Evolutionary conservation across 768 basidiomycete genomes (phyloP).

Genomic region (Collybia nuda): DNA sequence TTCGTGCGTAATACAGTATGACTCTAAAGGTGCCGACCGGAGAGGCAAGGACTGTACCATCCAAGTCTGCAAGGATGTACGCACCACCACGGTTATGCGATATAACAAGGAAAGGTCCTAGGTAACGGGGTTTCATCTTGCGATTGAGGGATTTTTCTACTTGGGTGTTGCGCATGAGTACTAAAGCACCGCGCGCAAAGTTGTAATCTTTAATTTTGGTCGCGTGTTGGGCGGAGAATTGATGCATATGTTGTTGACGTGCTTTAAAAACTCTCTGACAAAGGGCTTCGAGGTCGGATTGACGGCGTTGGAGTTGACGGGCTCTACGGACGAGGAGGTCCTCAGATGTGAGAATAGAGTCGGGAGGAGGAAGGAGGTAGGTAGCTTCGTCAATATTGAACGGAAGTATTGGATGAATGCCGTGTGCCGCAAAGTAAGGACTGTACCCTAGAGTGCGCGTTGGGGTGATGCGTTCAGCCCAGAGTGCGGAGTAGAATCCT

Average conservation of each 20-base stretch:
- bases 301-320: conserved; percentile 16
- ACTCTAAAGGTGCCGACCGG: no score
- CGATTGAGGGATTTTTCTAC: conserved; percentile 9
- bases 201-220: conserved; percentile 8
- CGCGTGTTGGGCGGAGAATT: conserved; percentile 5
- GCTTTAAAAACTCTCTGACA: conserved; percentile 7
- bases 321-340: conserved; percentile 11
- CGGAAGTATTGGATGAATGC: conserved; percentile 24
- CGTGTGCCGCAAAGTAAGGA: conserved; percentile 26
- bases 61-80: conserved; percentile 13
- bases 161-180: conserved; percentile 21
- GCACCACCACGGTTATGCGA: conserved; percentile 6
- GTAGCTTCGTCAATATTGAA: conserved; percentile 22
- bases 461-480: conserved; percentile 15
- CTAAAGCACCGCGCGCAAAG: conserved; percentile 12
- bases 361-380: conserved; percentile 8
- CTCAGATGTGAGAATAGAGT: conserved; percentile 1
- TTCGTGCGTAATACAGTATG: no score
- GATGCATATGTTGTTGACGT: conserved; percentile 1
- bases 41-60: no score
- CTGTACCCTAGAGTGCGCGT: conserved; percentile 22
- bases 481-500: no score
- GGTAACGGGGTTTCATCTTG: conserved; percentile 22
- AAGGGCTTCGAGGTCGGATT: conserved; percentile 14
- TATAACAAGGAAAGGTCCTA: conserved; percentile 25